phyloP scores from a whole-genome alignment of 2,329 filamentous ascomycete species.

The Neophaeococcomyces aloes region DNA sequence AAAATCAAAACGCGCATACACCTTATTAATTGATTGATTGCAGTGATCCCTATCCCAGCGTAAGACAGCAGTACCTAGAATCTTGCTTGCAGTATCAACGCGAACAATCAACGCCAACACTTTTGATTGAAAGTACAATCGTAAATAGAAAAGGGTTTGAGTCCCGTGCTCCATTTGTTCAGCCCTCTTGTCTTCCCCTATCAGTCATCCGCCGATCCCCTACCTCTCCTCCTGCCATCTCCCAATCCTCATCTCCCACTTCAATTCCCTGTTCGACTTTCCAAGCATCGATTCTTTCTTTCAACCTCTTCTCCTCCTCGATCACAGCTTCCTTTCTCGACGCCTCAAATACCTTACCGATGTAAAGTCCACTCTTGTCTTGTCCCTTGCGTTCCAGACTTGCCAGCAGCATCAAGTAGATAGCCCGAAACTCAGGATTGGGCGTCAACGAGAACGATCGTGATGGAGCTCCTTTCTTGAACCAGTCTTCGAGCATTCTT shows the following conservation, averaged over 20 bases:
- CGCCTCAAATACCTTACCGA: not conserved
- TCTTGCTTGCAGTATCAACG: too few relatives aligned
- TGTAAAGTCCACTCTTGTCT: not conserved
- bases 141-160: too few relatives aligned
- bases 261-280: not conserved
- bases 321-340: not conserved
- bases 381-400: conserved; percentile 1
- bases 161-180: too few relatives aligned
- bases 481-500: conserved; percentile 1
- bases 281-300: not conserved
- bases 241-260: not conserved
- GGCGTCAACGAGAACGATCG: not conserved
- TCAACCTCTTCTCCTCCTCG: not conserved
- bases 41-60: too few relatives aligned
- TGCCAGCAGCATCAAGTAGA: conserved; percentile 5
- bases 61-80: too few relatives aligned
- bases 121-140: too few relatives aligned
- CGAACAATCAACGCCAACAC: too few relatives aligned
- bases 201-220: too few relatives aligned
- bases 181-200: too few relatives aligned
- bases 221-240: too few relatives aligned
- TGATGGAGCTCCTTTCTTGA: conserved; percentile 2
- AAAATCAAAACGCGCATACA: not conserved
- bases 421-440: conserved; percentile 5
- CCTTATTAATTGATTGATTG: not conserved